phyloP scores from a whole-genome alignment of 1,284 basidiomycete genomes.

The Inonotus obliquus region DNA sequence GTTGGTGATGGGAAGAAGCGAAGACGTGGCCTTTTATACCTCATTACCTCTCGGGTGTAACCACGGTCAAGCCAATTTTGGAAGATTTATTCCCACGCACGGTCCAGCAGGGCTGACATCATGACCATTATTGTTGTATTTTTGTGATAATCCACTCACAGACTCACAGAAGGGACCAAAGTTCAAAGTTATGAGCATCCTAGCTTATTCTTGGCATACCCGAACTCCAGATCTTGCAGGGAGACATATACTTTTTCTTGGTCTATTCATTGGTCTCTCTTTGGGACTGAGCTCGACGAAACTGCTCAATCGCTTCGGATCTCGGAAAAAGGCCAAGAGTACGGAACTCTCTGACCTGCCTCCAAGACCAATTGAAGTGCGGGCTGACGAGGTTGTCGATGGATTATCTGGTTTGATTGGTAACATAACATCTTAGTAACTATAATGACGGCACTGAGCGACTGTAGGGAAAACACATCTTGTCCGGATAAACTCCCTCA shows the following conservation, averaged over 20 bases:
- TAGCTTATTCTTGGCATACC: neutral
- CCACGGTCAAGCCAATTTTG: constrained; percentile 35
- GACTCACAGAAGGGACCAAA: no score
- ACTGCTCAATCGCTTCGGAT: constrained; percentile 44
- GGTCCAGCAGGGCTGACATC: constrained; percentile 27
- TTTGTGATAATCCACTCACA: no score
- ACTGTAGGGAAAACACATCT: constrained; percentile 87
- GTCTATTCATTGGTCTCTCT: constrained; percentile 65
- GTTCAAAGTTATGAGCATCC: neutral
- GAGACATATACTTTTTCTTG: constrained; percentile 51
- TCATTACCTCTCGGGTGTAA: constrained; percentile 36
- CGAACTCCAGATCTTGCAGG: neutral
- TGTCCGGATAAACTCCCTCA: constrained; percentile 87
- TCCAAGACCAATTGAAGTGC: constrained; percentile 66
- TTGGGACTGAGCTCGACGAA: constrained; percentile 64
- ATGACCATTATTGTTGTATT: neutral
- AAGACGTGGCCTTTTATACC: constrained; percentile 44
- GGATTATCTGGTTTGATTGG: constrained; percentile 85
- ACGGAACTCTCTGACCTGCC: constrained; percentile 35
- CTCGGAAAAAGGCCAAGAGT: constrained; percentile 39
- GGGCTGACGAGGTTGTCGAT: constrained; percentile 68
- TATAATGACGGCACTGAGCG: neutral
- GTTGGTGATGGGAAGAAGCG: constrained; percentile 28
- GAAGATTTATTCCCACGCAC: constrained; percentile 42
- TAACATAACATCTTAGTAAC: constrained; percentile 29